Base-by-base conservation (phyloP, 768 basidiomycete species). In the Serendipita sp. region DNA sequence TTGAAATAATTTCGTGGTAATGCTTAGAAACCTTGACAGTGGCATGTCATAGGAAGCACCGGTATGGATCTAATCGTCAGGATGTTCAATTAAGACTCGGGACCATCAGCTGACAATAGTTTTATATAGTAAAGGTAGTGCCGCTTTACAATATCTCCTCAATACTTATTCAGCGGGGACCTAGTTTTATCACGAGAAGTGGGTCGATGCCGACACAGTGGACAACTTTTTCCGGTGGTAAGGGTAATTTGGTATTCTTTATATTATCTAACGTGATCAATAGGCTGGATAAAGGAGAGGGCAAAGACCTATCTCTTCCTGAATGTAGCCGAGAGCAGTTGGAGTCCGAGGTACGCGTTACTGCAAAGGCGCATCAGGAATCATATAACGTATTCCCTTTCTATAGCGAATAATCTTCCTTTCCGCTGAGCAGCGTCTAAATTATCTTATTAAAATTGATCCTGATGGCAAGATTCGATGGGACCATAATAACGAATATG, bases 211-310 rank as follows among this genome's bases (percentile, higher is more conserved):
- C 5, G 80, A 85, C 66, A 85, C 85, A 0, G 70, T 68, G 34
- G 84, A 86, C 64, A 86, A 85, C 70, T 86, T 88, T 70, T 88
- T 86, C 73, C 73, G 73, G 66, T 85, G 83, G 83, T 81, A 13
- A 41, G 54, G 52, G 71, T 63, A 0, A 36, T 36, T 63, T n/a
- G n/a, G 10, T 47, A 3, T 32, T 10, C 23, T 8, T 54, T 63
- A 45, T 18, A 18, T 64, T 64, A 28, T 3, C 52, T 64, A 56
- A 51, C 38, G 23, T 30, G 3, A 18, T 47, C 10, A 18, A 3
- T 58, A 85, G 83, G 86, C 77, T 88, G 0, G 85, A 88, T 67
- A 71, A 75, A 41, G 85, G 85, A 0, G 79, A 70, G 1, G 86
- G 85, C 0, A 83, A 81, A 68, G 70, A 78, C 18, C 66, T 86